Evolutionary conservation across 495 filamentous ascomycete genomes (phyloP), one percentile per base, ranked within the genome.

Genomic region (Penicillium canescens): DNA sequence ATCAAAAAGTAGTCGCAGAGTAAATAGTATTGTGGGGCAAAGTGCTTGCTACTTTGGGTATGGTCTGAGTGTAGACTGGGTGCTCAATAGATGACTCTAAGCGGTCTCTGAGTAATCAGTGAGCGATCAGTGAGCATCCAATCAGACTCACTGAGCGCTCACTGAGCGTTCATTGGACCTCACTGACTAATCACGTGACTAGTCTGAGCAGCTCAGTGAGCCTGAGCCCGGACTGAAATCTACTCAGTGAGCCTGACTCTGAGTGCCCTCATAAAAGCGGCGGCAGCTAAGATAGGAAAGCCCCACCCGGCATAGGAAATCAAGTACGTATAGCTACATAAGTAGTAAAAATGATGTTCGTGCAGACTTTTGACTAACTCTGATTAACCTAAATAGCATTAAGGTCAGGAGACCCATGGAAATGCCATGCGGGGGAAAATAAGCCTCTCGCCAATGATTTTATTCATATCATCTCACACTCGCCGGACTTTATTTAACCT

Each of bases 201-300:
- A n/a, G n/a, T n/a, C 55, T 47, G 45, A 47, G 45, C 45, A 47
- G 48, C 48, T 53, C 52, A 54, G 21, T 54, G 23, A 24, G 41
- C 46, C 51, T 54, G 42, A 46, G 42, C 37, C 52, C 28, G 52
- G 52, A 52, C 52, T 55, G 38, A 55, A 49, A 55, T 59, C 26
- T 59, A 59, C 46, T 55, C 52, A 55, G 43, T 61, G 54, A 57
- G 50, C 41, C 50, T 61, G 54, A 61, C 49, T 52, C 54, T 54
- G 54, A 61, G 50, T 50, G 50, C 54, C 59, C 59, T 57, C 59
- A 46, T 54, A 51, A 57, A 61, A 62, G 55, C 59, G 46, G 59
- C 59, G 59, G 50, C 59, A 58, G 14, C 52, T 46, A 42, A 50
- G 46, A 56, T 60, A 60, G 57, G 52, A 56, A 60, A 60, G 47